Evolutionary conservation across 441 rosid genomes (phyloP), one percentile per base, ranked within the genome.

Genomic region (Croton setiger): DNA sequence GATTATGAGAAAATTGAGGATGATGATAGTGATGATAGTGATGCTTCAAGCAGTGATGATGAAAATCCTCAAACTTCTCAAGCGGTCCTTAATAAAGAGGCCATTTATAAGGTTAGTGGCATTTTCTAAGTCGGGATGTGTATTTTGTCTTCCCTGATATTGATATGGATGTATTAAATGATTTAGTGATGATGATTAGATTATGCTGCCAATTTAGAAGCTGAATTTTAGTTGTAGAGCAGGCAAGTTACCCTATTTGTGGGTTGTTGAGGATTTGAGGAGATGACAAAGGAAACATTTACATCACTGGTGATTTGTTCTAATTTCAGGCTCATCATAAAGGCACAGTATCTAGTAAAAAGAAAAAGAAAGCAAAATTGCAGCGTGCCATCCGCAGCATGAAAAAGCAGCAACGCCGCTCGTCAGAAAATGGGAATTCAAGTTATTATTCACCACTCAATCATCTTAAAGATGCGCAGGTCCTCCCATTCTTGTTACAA

Each of bases 291-390:
- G 64, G 8, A 23, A 17, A 36, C n/a, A 35, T 35, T 64, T 69
- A 18, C 36, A 18, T 11, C 39, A 23, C 54, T 73, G 18, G 64
- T 68, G 9, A 57, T 59, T 62, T 67, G 27, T 57, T 68, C 73
- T 43, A 27, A 64, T 81, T 65, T 35, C 79, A 90, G 98, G 99
- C 98, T 37, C 74, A 74, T 70, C 83, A 89, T 84, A 84, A 85
- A 77, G 98, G 97, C 67, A 95, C 99, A 33, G 67, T 76, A 67
- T 72, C 97, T 66, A 92, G 97, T 83, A 95, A 95, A 87, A 95
- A 88, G 86, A 90, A 92, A 79, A 95, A 92, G 91, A 84, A 92
- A 81, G 99, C 99, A 60, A 95, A 92, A 79, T 77, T 95, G 82
- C 87, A 87, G 78, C 93, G 97, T 64, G 95, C 86, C 23, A 68